phyloP scores from a whole-genome alignment of 2,329 filamentous ascomycete species.

The Aspergillus carbonarius region DNA sequence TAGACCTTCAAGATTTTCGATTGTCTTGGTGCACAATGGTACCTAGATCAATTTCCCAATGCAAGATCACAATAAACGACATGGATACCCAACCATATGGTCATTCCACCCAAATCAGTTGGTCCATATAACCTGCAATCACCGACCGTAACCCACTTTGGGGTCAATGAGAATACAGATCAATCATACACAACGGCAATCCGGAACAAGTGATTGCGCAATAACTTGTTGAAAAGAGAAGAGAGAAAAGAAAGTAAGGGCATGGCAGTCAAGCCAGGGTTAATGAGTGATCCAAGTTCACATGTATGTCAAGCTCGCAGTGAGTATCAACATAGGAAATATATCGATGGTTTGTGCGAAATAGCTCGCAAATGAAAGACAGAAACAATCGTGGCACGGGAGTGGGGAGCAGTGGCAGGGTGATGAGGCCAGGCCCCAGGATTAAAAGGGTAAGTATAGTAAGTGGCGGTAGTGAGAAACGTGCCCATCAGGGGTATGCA shows the following conservation, averaged over 20 bases:
- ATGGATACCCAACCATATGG: neutral
- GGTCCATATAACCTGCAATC: neutral
- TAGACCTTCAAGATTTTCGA: constrained; percentile 10
- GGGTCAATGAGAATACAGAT: constrained; percentile 13
- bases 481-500: constrained; percentile 1
- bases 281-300: constrained; percentile 18
- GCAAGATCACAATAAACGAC: constrained; percentile 3
- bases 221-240: neutral
- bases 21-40: constrained; percentile 9
- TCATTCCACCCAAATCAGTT: neutral
- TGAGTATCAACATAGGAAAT: constrained; percentile 25
- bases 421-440: constrained; percentile 9
- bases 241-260: constrained; percentile 4
- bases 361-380: constrained; percentile 18
- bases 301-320: constrained; percentile 13
- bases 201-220: neutral
- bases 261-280: constrained; percentile 9
- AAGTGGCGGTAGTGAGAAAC: neutral
- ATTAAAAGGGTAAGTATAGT: constrained; percentile 14
- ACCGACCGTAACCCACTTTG: neutral
- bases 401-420: constrained; percentile 14
- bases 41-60: constrained; percentile 13
- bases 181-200: neutral
- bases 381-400: constrained; percentile 11
- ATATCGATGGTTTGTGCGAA: constrained; percentile 17